Evolutionary conservation across 2,329 filamentous ascomycete genomes (phyloP), one percentile per base, ranked within the genome.

Genomic region (Exophiala bonariae): DNA sequence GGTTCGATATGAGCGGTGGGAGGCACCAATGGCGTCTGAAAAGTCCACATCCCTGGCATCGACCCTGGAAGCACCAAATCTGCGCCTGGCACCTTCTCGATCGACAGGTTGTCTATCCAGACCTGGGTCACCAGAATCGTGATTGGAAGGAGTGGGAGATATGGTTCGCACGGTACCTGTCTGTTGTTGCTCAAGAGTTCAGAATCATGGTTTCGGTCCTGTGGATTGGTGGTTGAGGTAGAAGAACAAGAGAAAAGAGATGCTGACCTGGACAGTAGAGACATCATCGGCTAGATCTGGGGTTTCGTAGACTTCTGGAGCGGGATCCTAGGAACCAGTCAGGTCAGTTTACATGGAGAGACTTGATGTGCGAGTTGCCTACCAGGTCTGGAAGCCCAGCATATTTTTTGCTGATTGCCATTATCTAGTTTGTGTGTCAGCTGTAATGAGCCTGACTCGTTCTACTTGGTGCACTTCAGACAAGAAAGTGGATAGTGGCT

Each of bases 241-340:
- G n/a, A n/a, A n/a, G n/a, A n/a, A n/a, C n/a, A 26, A 9, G 19
- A 11, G 16, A 14, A 20, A 4, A 3, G 5, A 7, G 16, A 19
- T 26, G 23, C n/a, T 43, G 73, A 92, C 88, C 46, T 85, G 87
- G 47, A 90, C 74, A 38, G 90, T 96, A 17, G 90, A 95, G 55
- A 83, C 87, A 68, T 95, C 91, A 63, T 96, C 89, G 47, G 87
- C 92, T 57, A 96, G 75, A 46, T 95, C 91, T 57, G 92, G 91
- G 13, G 93, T 97, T 71, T 97, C 92, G 75, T 96, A 97, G 61
- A 96, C 89, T 64, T 97, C 93, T 57, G 91, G 91, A 20, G 91
- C 90, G 44, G 86, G 87, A 71, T 96, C 91, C 87, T 95, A 58
- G 43, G 22, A 22, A 18, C 17, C 36, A 43, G 31, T 16, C 17